phyloP scores from a whole-genome alignment of 2,329 filamentous ascomycete species.

The Aciculosporium take region DNA sequence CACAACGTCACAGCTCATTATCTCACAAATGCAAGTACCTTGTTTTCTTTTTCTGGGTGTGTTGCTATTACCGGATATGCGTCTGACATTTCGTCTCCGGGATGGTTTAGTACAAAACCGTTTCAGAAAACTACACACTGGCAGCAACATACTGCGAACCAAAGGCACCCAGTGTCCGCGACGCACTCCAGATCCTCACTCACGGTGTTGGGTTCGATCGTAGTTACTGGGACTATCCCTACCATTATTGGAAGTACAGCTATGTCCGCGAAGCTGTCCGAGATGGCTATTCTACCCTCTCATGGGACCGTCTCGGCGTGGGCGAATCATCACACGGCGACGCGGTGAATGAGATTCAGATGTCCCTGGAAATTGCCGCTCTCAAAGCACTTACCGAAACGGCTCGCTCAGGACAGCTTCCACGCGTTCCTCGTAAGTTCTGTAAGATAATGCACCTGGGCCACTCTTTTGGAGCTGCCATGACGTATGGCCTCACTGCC shows the following conservation, averaged over 20 bases:
- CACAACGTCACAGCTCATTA: constrained; percentile 31
- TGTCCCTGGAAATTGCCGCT: constrained; percentile 41
- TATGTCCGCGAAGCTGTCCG: constrained; percentile 43
- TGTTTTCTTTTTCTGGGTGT: too few species aligned
- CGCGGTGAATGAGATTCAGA: constrained; percentile 45
- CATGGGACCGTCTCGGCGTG: constrained; percentile 48
- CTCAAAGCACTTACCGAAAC: constrained; percentile 37
- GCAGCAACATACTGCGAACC: constrained; percentile 48
- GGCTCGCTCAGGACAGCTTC: constrained; percentile 31
- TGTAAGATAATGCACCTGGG: constrained; percentile 43
- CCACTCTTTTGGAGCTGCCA: constrained; percentile 48
- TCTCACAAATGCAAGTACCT: constrained; percentile 25
- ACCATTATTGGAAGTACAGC: constrained; percentile 45
- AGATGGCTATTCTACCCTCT: constrained; percentile 43
- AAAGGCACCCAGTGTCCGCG: constrained; percentile 23
- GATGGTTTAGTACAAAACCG: constrained; percentile 27
- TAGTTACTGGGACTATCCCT: constrained; percentile 48
- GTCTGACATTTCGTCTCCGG: not conserved
- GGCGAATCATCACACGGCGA: constrained; percentile 44
- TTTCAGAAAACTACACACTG: constrained; percentile 41
- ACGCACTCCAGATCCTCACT: constrained; percentile 25
- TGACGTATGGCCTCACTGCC: constrained; percentile 40
- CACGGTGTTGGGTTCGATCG: constrained; percentile 27
- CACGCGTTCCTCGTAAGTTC: constrained; percentile 22
- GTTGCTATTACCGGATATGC: too few species aligned